Conservation (phyloP, 495 filamentous ascomycete genomes). For the Trichoderma reesei region DNA sequence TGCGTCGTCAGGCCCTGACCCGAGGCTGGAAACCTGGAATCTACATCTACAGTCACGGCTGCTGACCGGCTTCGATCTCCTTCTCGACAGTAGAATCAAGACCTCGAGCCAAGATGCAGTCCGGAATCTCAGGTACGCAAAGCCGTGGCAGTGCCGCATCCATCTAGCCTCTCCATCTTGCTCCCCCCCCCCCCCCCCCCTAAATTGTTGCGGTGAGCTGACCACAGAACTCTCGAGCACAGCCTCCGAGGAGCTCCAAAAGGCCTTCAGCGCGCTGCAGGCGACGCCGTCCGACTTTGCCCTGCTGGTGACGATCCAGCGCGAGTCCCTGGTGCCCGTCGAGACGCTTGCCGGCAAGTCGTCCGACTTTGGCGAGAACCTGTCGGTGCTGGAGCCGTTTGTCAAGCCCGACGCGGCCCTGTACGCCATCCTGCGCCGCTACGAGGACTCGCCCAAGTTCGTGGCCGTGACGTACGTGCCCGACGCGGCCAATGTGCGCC, state of each 20-base stretch:
- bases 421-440: slow-evolving; percentile 75
- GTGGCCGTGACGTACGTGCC: slow-evolving; percentile 85
- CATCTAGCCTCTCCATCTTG: neutral
- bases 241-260: slow-evolving; percentile 81
- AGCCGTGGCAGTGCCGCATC: neutral
- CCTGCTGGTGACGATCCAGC: slow-evolving; percentile 68
- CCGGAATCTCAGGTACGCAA: slow-evolving; percentile 66
- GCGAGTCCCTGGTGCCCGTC: slow-evolving; percentile 62
- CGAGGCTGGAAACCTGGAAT: neutral
- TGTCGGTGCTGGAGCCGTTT: slow-evolving; percentile 46
- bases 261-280: slow-evolving; percentile 68
- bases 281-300: slow-evolving; percentile 56
- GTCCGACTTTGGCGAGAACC: slow-evolving; percentile 54
- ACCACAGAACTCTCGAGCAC: slow-evolving; percentile 12
- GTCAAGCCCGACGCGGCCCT: slow-evolving; percentile 65
- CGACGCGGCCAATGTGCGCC: slow-evolving; percentile 76
- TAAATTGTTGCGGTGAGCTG: slow-evolving; percentile 11
- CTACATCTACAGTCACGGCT: neutral
- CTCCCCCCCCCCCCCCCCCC: too few species aligned
- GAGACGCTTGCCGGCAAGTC: slow-evolving; percentile 42
- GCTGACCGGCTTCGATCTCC: neutral
- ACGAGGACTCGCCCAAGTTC: slow-evolving; percentile 44
- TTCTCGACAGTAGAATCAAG: neutral
- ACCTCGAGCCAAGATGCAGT: slow-evolving; percentile 57
- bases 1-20: slow-evolving; percentile 3